Base-by-base conservation (phyloP, 768 basidiomycete species). In the Nevesoporus exiguus region DNA sequence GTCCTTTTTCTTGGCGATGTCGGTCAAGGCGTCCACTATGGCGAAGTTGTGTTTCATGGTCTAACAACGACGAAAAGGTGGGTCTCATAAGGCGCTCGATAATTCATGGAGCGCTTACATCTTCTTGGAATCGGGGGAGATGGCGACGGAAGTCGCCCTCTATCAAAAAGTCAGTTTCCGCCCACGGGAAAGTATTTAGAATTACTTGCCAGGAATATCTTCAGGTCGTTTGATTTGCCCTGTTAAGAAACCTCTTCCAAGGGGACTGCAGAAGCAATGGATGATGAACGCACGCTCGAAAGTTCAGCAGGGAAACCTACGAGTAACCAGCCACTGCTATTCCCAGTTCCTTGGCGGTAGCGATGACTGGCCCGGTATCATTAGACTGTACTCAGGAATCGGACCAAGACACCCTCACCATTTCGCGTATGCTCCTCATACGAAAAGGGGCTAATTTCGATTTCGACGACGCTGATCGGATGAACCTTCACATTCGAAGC, bases 371-470 rank as follows among this genome's bases (percentile, higher is more conserved):
- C 24, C 21, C 22, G 5, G 5, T 1, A 4, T 7, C 17, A 22
- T 25, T 6, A 1, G 13, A 7, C 14, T n/a, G 2, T 22, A 34
- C 6, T 49, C 5, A 47, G 22, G n/a, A 25, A 39, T 31, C 13
- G 0, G 21, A 43, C 14, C 40, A 9, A 19, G 10, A 1, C 4
- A 13, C 4, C 3, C 49, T 24, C 14, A 74, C 76, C 76, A 17
- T 76, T 71, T 59, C 74, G 76, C 15, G 80, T 76, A 49, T 81
- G 74, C 22, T 74, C 71, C 55, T 81, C 80, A 48, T 82, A 83
- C 2, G 78, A 74, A 76, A 81, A 85, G 2, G 80, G 77, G 60
- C 82, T 85, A 39, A 85, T 70, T 65, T 89, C 88, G 48, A 88
- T 84, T 65, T 89, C 85, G 8, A 84, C 81, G 15, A 79, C 73